Evolutionary conservation across 2,329 filamentous ascomycete genomes (phyloP).

Genomic region (Sclerotinia minor): DNA sequence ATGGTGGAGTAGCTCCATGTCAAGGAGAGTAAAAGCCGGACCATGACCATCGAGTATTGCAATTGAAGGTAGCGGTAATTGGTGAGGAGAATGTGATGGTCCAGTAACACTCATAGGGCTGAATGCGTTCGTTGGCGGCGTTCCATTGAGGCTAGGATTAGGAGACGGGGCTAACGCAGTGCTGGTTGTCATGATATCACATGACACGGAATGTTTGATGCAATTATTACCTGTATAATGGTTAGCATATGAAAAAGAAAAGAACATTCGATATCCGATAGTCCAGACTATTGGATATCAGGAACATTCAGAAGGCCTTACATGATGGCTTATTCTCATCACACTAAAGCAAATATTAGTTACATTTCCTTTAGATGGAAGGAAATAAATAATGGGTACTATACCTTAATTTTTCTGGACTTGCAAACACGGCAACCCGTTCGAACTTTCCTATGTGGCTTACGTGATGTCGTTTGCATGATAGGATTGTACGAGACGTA

Average conservation of each 20-base stretch:
- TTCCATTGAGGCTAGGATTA: not conserved
- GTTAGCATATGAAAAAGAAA: constrained; percentile 6
- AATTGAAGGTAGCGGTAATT: constrained; percentile 18
- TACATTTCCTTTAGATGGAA: not conserved
- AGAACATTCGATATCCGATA: not conserved
- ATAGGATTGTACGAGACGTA: not conserved
- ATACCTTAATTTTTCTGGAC: constrained; percentile 46
- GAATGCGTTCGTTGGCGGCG: constrained; percentile 8
- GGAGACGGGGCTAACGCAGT: constrained; percentile 2
- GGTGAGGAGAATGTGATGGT: not conserved
- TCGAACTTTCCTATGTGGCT: constrained; percentile 41
- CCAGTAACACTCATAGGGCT: constrained; percentile 17
- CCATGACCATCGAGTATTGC: constrained; percentile 3
- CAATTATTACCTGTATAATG: constrained; percentile 41
- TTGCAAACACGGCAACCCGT: constrained; percentile 47
- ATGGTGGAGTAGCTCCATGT: constrained; percentile 56
- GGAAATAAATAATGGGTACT: not conserved
- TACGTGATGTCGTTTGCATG: constrained; percentile 21
- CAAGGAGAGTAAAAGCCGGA: constrained; percentile 39
- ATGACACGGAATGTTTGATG: constrained; percentile 45
- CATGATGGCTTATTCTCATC: constrained; percentile 46
- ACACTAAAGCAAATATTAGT: constrained; percentile 40
- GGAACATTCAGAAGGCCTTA: not conserved
- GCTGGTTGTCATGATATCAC: constrained; percentile 36
- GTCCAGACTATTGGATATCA: not conserved